Evolutionary conservation across 352 stramenopile genomes (phyloP).

Genomic region (Phytophthora hybrid): DNA sequence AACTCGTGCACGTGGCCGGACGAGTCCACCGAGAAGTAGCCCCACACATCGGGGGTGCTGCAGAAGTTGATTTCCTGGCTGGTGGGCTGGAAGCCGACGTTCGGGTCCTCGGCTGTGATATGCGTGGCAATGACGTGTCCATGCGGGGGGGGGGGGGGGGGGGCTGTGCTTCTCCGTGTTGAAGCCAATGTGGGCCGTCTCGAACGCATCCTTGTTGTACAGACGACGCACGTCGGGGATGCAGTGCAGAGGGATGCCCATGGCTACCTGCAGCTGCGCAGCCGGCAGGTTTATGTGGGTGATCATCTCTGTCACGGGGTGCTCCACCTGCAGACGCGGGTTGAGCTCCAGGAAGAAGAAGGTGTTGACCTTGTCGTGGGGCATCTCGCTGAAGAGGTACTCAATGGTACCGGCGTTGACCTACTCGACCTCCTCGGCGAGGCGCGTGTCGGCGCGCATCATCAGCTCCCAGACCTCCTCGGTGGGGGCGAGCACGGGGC

Average conservation of each 20-base stretch:
- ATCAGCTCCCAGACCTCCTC: slow-evolving; percentile 97
- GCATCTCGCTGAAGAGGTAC: slow-evolving; percentile 98
- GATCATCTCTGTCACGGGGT: slow-evolving; percentile 99
- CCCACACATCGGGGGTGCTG: slow-evolving; percentile 99
- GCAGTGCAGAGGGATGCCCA: slow-evolving; percentile 99
- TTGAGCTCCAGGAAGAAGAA: slow-evolving; percentile 99
- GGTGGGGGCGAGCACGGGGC: slow-evolving; percentile 93
- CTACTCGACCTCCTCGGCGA: slow-evolving; percentile 99
- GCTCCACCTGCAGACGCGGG: slow-evolving; percentile 98
- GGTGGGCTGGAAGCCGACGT: slow-evolving; percentile 99
- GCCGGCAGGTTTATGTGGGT: slow-evolving; percentile 98
- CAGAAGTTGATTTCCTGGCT: slow-evolving; percentile 99
- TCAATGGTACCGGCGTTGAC: slow-evolving; percentile 99
- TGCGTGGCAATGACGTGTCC: slow-evolving; percentile 99
- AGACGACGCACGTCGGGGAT: slow-evolving; percentile 98
- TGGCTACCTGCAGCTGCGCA: slow-evolving; percentile 98
- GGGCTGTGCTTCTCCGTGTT: slow-evolving; percentile 81
- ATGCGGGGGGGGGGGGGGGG: too few relatives aligned
- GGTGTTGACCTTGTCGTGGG: slow-evolving; percentile 90
- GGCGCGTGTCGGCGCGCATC: slow-evolving; percentile 96
- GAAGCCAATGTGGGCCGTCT: slow-evolving; percentile 97
- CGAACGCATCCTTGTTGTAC: slow-evolving; percentile 96
- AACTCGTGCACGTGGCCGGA: slow-evolving; percentile 99
- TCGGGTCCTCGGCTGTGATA: slow-evolving; percentile 99
- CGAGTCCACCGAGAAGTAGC: slow-evolving; percentile 99